Percentiles rank a stretch among this genome's conserved stretches.
Conservation (phyloP, 305 asterid species). For the Salvia sclarea region DNA sequence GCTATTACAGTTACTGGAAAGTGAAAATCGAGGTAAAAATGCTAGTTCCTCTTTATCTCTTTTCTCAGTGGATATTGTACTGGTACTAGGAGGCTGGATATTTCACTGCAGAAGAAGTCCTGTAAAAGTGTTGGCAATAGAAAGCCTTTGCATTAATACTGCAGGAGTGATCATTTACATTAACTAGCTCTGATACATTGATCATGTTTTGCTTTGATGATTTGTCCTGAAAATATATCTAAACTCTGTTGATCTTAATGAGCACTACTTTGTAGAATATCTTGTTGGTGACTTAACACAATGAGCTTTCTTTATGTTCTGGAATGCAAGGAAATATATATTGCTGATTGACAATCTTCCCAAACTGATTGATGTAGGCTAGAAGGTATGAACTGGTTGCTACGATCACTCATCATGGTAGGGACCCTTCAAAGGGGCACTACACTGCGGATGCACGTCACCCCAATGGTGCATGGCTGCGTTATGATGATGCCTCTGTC, state of each 20-base stretch:
- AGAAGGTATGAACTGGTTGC: constrained; percentile 72
- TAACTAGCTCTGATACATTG: neutral
- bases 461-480: constrained; percentile 76
- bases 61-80: neutral
- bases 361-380: constrained; percentile 42
- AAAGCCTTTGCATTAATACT: neutral
- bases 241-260: neutral
- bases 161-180: neutral
- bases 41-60: neutral
- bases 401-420: constrained; percentile 80
- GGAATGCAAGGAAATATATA: neutral
- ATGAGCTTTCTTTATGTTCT: neutral
- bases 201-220: neutral
- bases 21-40: neutral
- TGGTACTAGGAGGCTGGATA: neutral
- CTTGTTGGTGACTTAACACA: neutral
- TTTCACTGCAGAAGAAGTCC: neutral
- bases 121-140: neutral
- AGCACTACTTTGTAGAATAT: neutral
- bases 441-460: constrained; percentile 83
- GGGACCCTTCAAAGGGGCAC: constrained; percentile 84
- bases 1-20: neutral
- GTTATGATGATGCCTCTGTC: constrained; percentile 72
- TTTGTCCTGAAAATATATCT: neutral
- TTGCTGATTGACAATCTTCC: constrained; percentile 16